Percentiles rank a stretch among this genome's conserved stretches.
Conservation (phyloP, 176 grass and related monocot genomes). For the Typha latifolia region DNA sequence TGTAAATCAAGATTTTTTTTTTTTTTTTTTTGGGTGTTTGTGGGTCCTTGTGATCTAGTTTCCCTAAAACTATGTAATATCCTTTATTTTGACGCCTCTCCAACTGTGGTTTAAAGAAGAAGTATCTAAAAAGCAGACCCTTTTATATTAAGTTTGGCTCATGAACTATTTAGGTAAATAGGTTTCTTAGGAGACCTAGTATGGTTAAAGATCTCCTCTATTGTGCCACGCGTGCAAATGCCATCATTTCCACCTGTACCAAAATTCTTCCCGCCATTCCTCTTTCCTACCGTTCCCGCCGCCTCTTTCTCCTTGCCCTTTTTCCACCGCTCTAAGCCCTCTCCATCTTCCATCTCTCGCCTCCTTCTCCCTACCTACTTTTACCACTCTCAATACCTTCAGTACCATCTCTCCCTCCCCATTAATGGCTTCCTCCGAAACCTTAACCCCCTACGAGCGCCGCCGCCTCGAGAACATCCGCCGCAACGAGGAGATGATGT, state of each 20-base stretch:
- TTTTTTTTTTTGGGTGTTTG: too few relatives aligned
- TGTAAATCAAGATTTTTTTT: too few relatives aligned
- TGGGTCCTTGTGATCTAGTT: too few relatives aligned
- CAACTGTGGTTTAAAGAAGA: too few relatives aligned
- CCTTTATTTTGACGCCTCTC: too few relatives aligned
- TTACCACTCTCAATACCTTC: too few relatives aligned
- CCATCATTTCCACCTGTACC: background rate
- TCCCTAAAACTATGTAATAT: too few relatives aligned
- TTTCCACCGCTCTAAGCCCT: background rate
- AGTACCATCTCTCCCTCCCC: background rate
- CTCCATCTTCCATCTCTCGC: background rate
- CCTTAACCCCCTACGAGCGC: slow-evolving; percentile 29
- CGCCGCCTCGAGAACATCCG: slow-evolving; percentile 38
- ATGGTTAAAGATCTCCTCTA: too few relatives aligned
- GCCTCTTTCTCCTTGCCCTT: background rate
- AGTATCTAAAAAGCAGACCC: too few relatives aligned
- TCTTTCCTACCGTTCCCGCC: background rate
- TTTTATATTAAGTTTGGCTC: too few relatives aligned
- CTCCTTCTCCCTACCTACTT: background rate
- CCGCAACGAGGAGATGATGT: slow-evolving; percentile 44
- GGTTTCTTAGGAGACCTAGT: too few relatives aligned
- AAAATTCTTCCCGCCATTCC: background rate
- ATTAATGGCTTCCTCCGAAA: background rate
- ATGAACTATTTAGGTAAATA: too few relatives aligned
- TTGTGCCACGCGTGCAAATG: background rate